phyloP scores from a whole-genome alignment of 2,329 filamentous ascomycete genomes.

The Canariomyces notabilis region DNA sequence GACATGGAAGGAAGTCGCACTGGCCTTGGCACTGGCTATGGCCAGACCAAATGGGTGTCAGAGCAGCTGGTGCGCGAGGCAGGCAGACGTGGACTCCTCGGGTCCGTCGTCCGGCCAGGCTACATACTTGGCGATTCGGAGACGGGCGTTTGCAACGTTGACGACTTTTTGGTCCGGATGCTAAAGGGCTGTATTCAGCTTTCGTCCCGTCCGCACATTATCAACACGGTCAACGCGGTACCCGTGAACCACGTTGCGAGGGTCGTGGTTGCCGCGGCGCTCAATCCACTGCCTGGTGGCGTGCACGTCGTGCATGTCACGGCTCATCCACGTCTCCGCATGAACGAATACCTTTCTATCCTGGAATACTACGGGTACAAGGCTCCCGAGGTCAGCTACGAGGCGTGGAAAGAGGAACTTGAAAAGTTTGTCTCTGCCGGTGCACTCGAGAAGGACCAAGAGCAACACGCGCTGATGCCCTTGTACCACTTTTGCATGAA shows the following conservation, averaged over 20 bases:
- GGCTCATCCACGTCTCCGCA: slow-evolving; percentile 68
- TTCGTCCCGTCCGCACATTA: slow-evolving; percentile 64
- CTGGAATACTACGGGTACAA: slow-evolving; percentile 70
- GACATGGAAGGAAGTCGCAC: slow-evolving; percentile 70
- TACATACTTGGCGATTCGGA: slow-evolving; percentile 74
- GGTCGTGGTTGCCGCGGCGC: slow-evolving; percentile 69
- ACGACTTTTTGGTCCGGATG: slow-evolving; percentile 87
- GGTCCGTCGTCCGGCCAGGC: slow-evolving; percentile 73
- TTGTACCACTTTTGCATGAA: slow-evolving; percentile 69
- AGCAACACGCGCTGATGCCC: slow-evolving; percentile 68
- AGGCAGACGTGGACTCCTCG: slow-evolving; percentile 68
- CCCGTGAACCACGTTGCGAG: slow-evolving; percentile 78
- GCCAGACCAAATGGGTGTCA: slow-evolving; percentile 78
- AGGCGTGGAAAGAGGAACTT: slow-evolving; percentile 62
- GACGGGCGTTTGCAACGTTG: slow-evolving; percentile 69
- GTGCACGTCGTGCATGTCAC: slow-evolving; percentile 71
- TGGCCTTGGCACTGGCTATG: slow-evolving; percentile 81
- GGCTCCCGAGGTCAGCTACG: slow-evolving; percentile 61
- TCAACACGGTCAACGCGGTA: slow-evolving; percentile 84
- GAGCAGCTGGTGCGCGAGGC: slow-evolving; percentile 71
- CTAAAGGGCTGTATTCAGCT: slow-evolving; percentile 85
- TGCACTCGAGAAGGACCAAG: slow-evolving; percentile 49
- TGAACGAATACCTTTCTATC: slow-evolving; percentile 70
- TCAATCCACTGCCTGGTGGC: slow-evolving; percentile 51
- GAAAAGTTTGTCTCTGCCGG: slow-evolving; percentile 61